Base-by-base conservation (phyloP, 2,329 filamentous ascomycete species). In the Clonostachys sp. region DNA sequence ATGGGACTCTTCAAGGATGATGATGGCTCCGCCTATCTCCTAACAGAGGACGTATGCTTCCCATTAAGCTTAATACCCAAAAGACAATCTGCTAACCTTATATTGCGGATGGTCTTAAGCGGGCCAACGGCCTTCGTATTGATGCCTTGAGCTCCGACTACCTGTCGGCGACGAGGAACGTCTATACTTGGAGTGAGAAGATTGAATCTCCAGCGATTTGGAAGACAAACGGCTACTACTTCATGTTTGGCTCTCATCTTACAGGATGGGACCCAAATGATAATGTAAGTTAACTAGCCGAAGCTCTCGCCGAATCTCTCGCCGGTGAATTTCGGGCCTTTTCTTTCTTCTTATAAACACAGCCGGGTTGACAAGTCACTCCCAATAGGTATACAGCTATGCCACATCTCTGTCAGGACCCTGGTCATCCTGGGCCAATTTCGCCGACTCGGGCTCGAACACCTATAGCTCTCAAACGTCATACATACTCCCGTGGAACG, bases 151-250 rank as follows among this genome's bases (percentile, higher is more conserved):
- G 77, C 3, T 63, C 73, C 12, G 76, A 86, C 57, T 86, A 82
- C 54, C 67, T 79, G 13, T 73, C 65, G 13, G 74, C 83, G 3
- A 61, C 64, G 0, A 67, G 67, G 0, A 67, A 71, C 8, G 72
- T 72, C 0, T 80, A 80, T 48, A 62, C 73, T 2, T 86, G 78
- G 72, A 44, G 58, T 3, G 71, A 80, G 42, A 71, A 73, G 43
- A 77, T 80, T 47, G 84, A 88, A 56, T 70, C 83, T 0, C 84
- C 84, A 0, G 83, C 84, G 0, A 68, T 87, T 35, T 59, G 84
- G 47, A 87, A 86, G 61, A 72, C 74, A 8, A 69, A 75, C 13
- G 76, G 72, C 1, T 72, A 74, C 0, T 87, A 86, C 61, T 87
- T 78, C 62, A 78, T 87, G 65, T 85, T 87, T 56, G 82, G 77